Conservation (phyloP, 768 basidiomycete genomes). For the Xerocomus brunneocitrinus region DNA sequence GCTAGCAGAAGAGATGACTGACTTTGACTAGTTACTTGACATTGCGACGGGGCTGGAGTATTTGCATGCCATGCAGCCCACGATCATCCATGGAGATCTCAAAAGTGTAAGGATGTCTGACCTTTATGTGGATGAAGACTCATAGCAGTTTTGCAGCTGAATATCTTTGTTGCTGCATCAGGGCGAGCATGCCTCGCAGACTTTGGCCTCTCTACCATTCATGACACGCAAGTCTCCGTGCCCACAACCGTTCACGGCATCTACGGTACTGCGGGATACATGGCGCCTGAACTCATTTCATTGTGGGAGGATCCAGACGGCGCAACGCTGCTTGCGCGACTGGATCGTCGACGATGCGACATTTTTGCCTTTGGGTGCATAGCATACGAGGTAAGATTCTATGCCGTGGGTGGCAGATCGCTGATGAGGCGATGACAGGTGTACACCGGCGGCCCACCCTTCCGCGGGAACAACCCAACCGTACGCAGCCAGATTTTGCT, state of each 20-base stretch:
- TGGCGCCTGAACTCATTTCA: conserved; percentile 27
- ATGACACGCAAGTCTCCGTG: conserved; percentile 15
- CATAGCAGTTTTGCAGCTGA: conserved; percentile 15
- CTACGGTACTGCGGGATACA: conserved; percentile 23
- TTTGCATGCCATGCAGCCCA: conserved; percentile 36
- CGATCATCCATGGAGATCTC: conserved; percentile 41
- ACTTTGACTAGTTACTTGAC: conserved; percentile 32
- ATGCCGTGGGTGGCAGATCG: background rate
- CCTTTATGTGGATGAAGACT: background rate
- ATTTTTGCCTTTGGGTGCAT: conserved; percentile 35
- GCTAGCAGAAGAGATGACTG: background rate
- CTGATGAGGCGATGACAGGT: conserved; percentile 14
- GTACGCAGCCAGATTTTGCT: conserved; percentile 14
- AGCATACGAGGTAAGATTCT: conserved; percentile 29
- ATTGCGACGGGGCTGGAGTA: conserved; percentile 36
- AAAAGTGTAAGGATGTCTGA: conserved; percentile 33
- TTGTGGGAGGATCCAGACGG: conserved; percentile 6
- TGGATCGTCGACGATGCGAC: conserved; percentile 30
- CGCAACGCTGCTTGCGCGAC: conserved; percentile 6
- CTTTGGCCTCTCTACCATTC: conserved; percentile 24
- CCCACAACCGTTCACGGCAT: conserved; percentile 13
- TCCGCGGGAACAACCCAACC: conserved; percentile 14
- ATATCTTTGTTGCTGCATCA: conserved; percentile 26
- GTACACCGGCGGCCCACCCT: conserved; percentile 27
- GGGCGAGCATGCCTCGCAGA: conserved; percentile 30